Conservation (phyloP, 1,284 basidiomycete species). For the Rugosomyces carneus region DNA sequence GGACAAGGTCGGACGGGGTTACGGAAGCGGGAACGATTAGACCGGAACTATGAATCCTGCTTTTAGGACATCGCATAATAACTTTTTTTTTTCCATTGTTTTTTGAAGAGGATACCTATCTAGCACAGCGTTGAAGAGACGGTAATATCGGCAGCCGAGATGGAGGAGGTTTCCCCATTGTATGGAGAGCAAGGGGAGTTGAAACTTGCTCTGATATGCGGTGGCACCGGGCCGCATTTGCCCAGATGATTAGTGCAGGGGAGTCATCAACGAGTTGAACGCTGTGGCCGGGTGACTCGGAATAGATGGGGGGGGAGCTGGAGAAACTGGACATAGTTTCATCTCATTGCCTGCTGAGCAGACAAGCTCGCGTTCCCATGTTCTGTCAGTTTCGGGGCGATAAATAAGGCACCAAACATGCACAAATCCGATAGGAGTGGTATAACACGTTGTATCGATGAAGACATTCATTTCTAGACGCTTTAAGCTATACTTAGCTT, state of each 20-base stretch:
- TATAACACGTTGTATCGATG: constrained; percentile 17
- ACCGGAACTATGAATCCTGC: background rate
- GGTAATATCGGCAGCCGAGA: too few relatives aligned
- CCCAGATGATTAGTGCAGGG: constrained; percentile 1
- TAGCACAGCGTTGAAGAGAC: too few relatives aligned
- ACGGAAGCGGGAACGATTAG: background rate
- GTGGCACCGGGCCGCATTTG: constrained; percentile 6
- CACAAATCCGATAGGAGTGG: constrained; percentile 9
- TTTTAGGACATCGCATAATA: background rate
- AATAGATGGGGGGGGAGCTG: background rate
- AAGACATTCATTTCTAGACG: constrained; percentile 15
- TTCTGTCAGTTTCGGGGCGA: background rate
- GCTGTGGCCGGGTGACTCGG: constrained; percentile 3
- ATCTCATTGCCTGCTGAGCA: background rate
- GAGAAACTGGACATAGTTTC: background rate
- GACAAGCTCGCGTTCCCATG: background rate
- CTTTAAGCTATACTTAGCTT: constrained; percentile 17
- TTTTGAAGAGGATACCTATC: background rate
- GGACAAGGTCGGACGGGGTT: background rate
- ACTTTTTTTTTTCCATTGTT: constrained; percentile 1
- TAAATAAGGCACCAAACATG: constrained; percentile 10
- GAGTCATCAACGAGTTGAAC: constrained; percentile 4
- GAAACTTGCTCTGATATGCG: constrained; percentile 1
- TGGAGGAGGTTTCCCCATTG: too few relatives aligned
- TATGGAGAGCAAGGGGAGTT: constrained; percentile 4